These are phyloP conservation scores for Cryptococcus sp. DNA, from an alignment of 1,284 basidiomycete genomes.

Conservation along the genomic window DNA sequence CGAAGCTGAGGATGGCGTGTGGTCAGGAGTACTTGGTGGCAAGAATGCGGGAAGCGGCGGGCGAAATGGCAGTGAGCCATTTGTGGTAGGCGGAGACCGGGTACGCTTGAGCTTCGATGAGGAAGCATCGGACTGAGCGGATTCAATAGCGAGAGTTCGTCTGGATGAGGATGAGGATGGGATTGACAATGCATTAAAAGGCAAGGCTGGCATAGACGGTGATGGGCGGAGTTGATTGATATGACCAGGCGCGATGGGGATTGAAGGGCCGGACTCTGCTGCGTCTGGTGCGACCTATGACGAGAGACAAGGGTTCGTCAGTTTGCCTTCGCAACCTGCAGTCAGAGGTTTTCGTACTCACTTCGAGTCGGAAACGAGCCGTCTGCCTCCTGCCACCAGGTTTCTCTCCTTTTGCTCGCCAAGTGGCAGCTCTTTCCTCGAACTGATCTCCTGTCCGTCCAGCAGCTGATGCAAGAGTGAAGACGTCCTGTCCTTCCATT, in stretches of 20 bases:
- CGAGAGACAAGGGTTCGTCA: background rate
- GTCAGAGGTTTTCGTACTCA: conserved; percentile 5
- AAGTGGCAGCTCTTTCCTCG: conserved; percentile 30
- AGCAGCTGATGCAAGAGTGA: conserved; percentile 35
- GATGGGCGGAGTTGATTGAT: conserved; percentile 4
- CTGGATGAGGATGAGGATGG: background rate
- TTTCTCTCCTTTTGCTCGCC: conserved; percentile 32
- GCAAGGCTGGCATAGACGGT: conserved; percentile 10
- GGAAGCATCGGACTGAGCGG: background rate
- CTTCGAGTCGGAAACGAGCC: conserved; percentile 22
- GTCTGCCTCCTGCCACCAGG: conserved; percentile 30
- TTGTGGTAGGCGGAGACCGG: background rate
- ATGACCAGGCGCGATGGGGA: conserved; percentile 12
- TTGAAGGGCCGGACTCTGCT: background rate
- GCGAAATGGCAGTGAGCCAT: conserved; percentile 1
- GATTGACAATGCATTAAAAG: background rate
- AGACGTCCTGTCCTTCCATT: conserved; percentile 40
- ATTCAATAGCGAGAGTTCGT: background rate
- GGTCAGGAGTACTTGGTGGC: background rate
- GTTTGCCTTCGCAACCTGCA: background rate
- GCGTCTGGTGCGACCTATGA: background rate
- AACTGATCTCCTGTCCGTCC: conserved; percentile 32
- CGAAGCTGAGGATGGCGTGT: conserved; percentile 11
- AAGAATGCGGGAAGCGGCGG: conserved; percentile 3
- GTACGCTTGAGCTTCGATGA: background rate